These are phyloP conservation scores for Setomelanomma holmii DNA, from an alignment of 2,329 filamentous ascomycete genomes.

Conservation along the genomic window DNA sequence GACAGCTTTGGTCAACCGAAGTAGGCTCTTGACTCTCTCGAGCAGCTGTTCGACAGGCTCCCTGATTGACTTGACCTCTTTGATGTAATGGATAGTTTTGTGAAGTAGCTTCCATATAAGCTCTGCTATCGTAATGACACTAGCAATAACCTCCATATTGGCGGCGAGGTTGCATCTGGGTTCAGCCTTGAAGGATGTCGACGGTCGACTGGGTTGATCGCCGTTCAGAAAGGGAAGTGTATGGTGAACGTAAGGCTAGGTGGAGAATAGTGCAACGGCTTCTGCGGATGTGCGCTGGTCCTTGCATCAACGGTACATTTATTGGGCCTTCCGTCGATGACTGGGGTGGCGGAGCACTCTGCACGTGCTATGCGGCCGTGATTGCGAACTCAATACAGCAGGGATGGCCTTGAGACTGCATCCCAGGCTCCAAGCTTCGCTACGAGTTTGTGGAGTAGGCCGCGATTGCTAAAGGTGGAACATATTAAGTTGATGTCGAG, in stretches of 20 bases:
- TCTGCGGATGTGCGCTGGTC: not conserved
- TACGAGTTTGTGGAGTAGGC: no score
- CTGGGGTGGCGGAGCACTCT: conserved; percentile 9
- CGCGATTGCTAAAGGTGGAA: no score
- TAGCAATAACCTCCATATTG: conserved; percentile 22
- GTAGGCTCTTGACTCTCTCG: conserved; percentile 9
- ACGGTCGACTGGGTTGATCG: not conserved
- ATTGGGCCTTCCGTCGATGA: not conserved
- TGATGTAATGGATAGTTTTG: conserved; percentile 17
- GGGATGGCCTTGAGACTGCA: no score
- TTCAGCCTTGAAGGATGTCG: not conserved
- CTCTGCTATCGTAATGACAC: conserved; percentile 20
- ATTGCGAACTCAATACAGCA: not conserved
- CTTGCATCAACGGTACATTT: conserved; percentile 6
- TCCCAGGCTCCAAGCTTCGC: no score
- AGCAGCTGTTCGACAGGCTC: conserved; percentile 6
- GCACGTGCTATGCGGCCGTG: conserved; percentile 11
- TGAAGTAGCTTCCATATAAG: conserved; percentile 14
- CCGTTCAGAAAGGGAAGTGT: not conserved
- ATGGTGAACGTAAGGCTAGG: not conserved
- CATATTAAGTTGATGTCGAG: no score
- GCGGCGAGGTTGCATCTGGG: not conserved
- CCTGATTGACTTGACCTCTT: conserved; percentile 15
- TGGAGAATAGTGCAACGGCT: conserved; percentile 3
- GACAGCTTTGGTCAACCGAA: conserved; percentile 10